phyloP scores from a whole-genome alignment of 306 rosid species.

The Leucaena leucocephala region DNA sequence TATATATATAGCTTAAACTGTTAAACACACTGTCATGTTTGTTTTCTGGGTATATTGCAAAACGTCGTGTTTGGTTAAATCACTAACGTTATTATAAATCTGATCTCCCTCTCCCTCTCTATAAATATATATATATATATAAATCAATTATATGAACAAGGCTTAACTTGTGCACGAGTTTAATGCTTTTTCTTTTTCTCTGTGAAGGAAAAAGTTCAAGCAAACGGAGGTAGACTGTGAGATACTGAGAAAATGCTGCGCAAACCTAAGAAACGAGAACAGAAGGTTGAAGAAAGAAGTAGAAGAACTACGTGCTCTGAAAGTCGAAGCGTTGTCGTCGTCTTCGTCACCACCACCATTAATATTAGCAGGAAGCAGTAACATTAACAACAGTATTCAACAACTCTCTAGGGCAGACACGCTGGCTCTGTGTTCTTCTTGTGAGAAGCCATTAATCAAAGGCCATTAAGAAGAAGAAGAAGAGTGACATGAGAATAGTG shows the following conservation, averaged over 20 bases:
- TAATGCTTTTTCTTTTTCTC: not conserved
- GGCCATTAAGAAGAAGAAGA: not conserved
- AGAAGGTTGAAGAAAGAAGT: slow-evolving; percentile 16
- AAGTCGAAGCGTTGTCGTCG: not conserved
- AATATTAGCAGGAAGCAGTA: not conserved
- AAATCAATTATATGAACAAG: not conserved
- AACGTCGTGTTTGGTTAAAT: not conserved
- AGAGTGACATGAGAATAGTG: not conserved
- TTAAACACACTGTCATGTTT: not conserved
- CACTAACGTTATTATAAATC: no score
- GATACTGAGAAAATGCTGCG: not conserved
- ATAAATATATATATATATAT: not conserved
- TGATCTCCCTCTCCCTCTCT: no score
- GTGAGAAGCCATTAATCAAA: slow-evolving; percentile 10
- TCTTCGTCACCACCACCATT: not conserved
- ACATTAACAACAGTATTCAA: not conserved
- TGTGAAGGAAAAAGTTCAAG: slow-evolving; percentile 7
- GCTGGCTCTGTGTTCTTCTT: slow-evolving; percentile 47
- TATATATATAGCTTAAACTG: no score
- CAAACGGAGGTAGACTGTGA: not conserved
- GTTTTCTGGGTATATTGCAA: not conserved
- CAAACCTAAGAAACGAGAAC: slow-evolving; percentile 8
- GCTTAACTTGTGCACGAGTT: no score
- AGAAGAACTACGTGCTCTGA: not conserved
- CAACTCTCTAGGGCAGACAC: slow-evolving; percentile 40